phyloP scores from a whole-genome alignment of 2,329 filamentous ascomycete species.

The Alternaria panax region DNA sequence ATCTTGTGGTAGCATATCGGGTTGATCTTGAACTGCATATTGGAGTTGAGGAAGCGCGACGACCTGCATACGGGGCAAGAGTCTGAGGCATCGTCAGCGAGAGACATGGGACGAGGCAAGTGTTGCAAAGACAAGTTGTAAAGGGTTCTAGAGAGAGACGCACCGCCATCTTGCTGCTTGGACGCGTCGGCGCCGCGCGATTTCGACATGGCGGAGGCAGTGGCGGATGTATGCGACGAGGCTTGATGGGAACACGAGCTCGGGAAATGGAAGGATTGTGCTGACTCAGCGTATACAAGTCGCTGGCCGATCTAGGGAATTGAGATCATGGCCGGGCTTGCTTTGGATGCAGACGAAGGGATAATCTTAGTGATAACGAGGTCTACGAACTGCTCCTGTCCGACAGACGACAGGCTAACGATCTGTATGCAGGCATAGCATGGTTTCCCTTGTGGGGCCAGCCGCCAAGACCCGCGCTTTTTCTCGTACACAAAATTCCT shows the following conservation, averaged over 20 bases:
- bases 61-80: constrained; percentile 98
- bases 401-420: not conserved
- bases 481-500: constrained; percentile 18
- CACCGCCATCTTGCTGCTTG: constrained; percentile 50
- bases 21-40: constrained; percentile 95
- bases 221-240: constrained; percentile 8
- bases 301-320: not conserved
- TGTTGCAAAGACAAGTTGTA: constrained; percentile 40
- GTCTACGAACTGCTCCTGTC: not conserved
- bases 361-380: not conserved
- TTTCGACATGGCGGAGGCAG: constrained; percentile 46
- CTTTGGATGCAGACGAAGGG: not conserved
- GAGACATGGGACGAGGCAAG: constrained; percentile 15
- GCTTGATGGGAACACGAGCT: not conserved
- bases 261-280: not conserved
- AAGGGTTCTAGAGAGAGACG: constrained; percentile 45
- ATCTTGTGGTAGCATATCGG: constrained; percentile 99
- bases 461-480: constrained; percentile 25
- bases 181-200: constrained; percentile 39
- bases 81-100: constrained; percentile 60
- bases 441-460: constrained; percentile 24
- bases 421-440: constrained; percentile 12
- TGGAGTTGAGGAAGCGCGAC: constrained; percentile 90
- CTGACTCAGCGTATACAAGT: constrained; percentile 23
- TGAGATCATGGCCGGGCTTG: not conserved